These are phyloP conservation scores for Mrakia gelida DNA, from an alignment of 768 basidiomycete species.

Conservation along the genomic window DNA sequence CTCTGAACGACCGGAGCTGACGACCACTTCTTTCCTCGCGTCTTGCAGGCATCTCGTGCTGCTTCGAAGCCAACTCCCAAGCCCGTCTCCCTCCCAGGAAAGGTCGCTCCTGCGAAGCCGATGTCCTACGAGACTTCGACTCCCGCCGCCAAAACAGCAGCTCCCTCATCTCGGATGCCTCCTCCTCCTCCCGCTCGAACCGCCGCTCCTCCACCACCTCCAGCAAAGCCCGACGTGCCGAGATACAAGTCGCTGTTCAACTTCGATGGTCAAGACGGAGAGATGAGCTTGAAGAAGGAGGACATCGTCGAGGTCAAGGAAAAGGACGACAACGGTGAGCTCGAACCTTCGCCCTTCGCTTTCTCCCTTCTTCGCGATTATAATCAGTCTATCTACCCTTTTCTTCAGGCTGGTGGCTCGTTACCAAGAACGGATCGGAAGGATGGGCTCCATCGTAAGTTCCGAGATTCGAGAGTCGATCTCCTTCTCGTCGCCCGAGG, in stretches of 20 bases:
- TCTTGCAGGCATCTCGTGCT: not conserved
- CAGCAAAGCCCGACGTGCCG: constrained; percentile 61
- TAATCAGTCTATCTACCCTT: too few relatives aligned
- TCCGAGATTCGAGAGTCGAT: not conserved
- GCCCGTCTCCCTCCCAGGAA: constrained; percentile 25
- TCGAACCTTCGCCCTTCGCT: too few relatives aligned
- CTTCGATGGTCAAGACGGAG: constrained; percentile 86
- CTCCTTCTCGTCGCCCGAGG: too few relatives aligned
- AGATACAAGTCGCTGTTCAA: constrained; percentile 82
- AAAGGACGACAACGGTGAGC: constrained; percentile 71
- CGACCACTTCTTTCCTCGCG: not conserved
- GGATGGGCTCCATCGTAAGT: constrained; percentile 82
- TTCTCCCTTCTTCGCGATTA: constrained; percentile 34
- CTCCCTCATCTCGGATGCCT: constrained; percentile 45
- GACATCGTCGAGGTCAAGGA: constrained; percentile 86
- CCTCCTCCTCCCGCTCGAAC: constrained; percentile 48
- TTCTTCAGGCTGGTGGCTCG: constrained; percentile 77
- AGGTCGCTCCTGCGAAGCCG: not conserved
- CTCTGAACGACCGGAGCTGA: not conserved
- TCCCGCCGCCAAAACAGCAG: constrained; percentile 50
- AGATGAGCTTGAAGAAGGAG: constrained; percentile 83
- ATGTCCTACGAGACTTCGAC: constrained; percentile 33
- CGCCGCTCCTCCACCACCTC: constrained; percentile 55
- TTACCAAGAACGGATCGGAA: constrained; percentile 72
- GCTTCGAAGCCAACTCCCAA: constrained; percentile 18